Percentiles rank a stretch among this genome's conserved stretches.
Evolutionary conservation across 768 basidiomycete genomes (phyloP).

Genomic region (Udeniomyces megalosporus): DNA sequence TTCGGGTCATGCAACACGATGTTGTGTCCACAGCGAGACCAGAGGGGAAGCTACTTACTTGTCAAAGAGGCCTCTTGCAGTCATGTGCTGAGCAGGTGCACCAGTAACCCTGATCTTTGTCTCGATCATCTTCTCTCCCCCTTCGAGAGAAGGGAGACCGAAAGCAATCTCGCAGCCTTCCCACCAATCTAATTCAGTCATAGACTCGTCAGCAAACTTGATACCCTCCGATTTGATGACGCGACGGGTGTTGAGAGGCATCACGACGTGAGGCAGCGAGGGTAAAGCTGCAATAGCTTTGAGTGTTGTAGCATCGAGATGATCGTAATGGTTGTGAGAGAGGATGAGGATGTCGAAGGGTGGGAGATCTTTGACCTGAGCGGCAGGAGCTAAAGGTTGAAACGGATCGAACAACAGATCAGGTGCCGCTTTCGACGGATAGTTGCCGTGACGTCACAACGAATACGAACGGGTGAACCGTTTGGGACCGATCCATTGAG

Average conservation of each 20-base stretch:
- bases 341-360: conserved; percentile 49
- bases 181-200: conserved; percentile 53
- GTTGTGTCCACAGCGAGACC: not conserved
- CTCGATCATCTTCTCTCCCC: too few species aligned
- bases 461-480: conserved; percentile 33
- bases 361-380: conserved; percentile 42
- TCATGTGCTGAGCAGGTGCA: conserved; percentile 47
- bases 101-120: conserved; percentile 20
- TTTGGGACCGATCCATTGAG: conserved; percentile 36
- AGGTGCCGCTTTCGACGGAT: too few species aligned
- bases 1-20: too few species aligned
- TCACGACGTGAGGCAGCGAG: conserved; percentile 39
- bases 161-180: conserved; percentile 31
- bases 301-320: conserved; percentile 37
- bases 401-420: too few species aligned
- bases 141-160: conserved; percentile 4
- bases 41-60: conserved; percentile 24
- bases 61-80: conserved; percentile 39
- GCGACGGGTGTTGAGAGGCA: conserved; percentile 40
- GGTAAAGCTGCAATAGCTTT: conserved; percentile 25
- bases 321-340: conserved; percentile 36
- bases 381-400: conserved; percentile 34
- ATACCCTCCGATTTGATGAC: conserved; percentile 31
- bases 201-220: conserved; percentile 32
- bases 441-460: too few species aligned